Evolutionary conservation across 2,329 filamentous ascomycete species (phyloP).

Genomic region (Hypoxylon sp.): DNA sequence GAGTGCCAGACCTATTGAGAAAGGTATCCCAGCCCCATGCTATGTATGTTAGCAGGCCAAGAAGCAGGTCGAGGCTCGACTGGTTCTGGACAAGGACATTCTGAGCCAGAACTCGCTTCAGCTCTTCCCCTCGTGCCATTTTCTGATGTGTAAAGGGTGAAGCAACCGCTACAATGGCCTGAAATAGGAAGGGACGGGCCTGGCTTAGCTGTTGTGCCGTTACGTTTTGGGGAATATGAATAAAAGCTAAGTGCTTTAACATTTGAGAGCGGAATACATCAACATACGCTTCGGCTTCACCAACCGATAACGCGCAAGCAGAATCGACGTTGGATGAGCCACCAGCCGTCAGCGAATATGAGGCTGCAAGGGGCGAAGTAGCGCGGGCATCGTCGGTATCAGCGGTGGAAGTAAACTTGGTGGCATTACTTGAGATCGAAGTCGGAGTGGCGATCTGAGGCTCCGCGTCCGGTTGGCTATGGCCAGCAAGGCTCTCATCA

Average conservation of each 20-base stretch:
- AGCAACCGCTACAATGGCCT: conserved; percentile 56
- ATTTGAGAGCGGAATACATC: conserved; percentile 53
- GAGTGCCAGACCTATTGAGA: conserved; percentile 50
- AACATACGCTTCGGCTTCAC: conserved; percentile 16
- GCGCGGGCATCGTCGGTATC: not conserved
- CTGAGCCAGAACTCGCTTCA: conserved; percentile 53
- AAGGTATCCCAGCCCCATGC: conserved; percentile 57
- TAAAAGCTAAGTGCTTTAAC: conserved; percentile 57
- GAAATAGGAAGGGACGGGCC: conserved; percentile 55
- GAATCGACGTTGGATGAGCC: not conserved
- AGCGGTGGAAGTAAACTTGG: conserved; percentile 1
- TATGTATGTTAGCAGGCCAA: conserved; percentile 56
- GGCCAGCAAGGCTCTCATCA: conserved; percentile 18
- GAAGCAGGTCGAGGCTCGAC: conserved; percentile 55
- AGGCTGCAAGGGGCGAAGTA: not conserved
- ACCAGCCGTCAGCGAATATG: not conserved
- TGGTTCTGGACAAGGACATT: conserved; percentile 51
- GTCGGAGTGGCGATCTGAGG: conserved; percentile 18
- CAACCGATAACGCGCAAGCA: not conserved
- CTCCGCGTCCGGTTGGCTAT: conserved; percentile 11
- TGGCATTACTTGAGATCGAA: conserved; percentile 1
- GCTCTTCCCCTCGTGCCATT: conserved; percentile 48
- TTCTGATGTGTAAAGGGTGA: conserved; percentile 52
- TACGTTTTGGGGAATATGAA: conserved; percentile 50
- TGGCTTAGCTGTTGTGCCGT: conserved; percentile 53